Conservation (phyloP, 768 basidiomycete species). For the Collybiopsis confluens region DNA sequence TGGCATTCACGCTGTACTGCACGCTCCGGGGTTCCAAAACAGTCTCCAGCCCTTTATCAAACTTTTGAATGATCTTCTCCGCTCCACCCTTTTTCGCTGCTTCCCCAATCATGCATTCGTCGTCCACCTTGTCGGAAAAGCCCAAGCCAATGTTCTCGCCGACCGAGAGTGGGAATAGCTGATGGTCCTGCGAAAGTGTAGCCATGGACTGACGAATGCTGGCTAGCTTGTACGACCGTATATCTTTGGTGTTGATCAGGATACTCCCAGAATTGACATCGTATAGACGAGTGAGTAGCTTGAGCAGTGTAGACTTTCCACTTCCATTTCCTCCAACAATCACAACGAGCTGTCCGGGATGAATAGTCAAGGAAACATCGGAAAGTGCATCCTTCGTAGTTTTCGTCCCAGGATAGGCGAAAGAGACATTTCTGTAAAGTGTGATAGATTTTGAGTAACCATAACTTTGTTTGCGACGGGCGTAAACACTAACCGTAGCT, state of each 20-base stretch:
- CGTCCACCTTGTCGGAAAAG: conserved; percentile 13
- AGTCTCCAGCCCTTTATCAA: conserved; percentile 12
- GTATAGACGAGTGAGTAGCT: conserved; percentile 32
- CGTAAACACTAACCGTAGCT: no score
- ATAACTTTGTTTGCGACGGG: no score
- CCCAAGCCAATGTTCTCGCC: conserved; percentile 38
- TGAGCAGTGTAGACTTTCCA: conserved; percentile 41
- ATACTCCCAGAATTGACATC: conserved; percentile 32
- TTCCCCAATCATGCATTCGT: conserved; percentile 10
- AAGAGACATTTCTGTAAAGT: conserved; percentile 30
- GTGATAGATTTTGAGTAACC: no score
- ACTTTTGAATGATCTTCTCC: conserved; percentile 10
- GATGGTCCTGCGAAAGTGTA: conserved; percentile 37
- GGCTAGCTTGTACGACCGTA: conserved; percentile 25
- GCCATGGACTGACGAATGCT: conserved; percentile 35
- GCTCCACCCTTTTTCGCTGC: conserved; percentile 27
- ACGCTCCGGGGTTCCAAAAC: conserved; percentile 9
- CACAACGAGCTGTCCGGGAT: conserved; percentile 38
- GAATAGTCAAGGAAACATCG: conserved; percentile 32
- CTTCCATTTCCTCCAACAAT: conserved; percentile 43
- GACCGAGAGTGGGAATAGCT: conserved; percentile 31
- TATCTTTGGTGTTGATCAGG: conserved; percentile 31
- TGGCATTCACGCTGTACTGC: conserved; percentile 7
- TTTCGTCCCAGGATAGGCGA: conserved; percentile 30
- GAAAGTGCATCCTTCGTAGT: conserved; percentile 18